Evolutionary conservation across 768 basidiomycete species (phyloP).

Genomic region (Calocybe cyanea): DNA sequence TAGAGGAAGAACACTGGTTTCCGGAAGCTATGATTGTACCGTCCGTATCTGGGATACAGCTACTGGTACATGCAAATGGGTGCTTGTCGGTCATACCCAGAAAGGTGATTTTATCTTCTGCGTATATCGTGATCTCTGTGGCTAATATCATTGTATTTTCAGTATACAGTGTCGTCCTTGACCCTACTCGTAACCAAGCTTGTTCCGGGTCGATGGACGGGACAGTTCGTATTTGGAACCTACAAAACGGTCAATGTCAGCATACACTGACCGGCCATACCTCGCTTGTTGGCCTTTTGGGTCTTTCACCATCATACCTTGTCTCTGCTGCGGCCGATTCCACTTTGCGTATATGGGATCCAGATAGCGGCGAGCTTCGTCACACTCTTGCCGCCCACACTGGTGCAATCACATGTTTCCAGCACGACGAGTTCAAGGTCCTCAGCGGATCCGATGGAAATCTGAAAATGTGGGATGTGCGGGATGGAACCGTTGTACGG

Average conservation of each 20-base stretch:
- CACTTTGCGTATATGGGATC: constrained; percentile 93
- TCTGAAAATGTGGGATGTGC: constrained; percentile 96
- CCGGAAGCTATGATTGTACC: constrained; percentile 93
- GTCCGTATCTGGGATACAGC: constrained; percentile 95
- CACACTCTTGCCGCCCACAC: constrained; percentile 88
- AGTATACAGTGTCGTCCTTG: constrained; percentile 96
- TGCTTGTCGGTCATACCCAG: constrained; percentile 83
- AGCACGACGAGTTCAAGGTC: constrained; percentile 97
- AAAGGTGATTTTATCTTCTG: constrained; percentile 57
- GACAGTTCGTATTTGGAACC: constrained; percentile 92
- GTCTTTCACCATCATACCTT: constrained; percentile 82
- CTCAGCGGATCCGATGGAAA: constrained; percentile 94
- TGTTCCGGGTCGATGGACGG: constrained; percentile 99
- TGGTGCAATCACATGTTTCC: constrained; percentile 99
- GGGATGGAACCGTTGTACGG: constrained; percentile 79
- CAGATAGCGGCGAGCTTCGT: constrained; percentile 72
- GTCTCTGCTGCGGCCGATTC: constrained; percentile 97
- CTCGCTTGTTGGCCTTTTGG: constrained; percentile 90
- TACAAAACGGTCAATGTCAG: constrained; percentile 74
- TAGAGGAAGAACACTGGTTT: constrained; percentile 84
- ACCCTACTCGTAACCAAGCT: constrained; percentile 80
- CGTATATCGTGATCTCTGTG: background rate
- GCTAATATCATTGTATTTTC: constrained; percentile 8
- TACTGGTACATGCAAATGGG: constrained; percentile 75
- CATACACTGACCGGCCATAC: constrained; percentile 88